Conservation (phyloP, 2,329 filamentous ascomycete species). For the Colletotrichum brevisporum region DNA sequence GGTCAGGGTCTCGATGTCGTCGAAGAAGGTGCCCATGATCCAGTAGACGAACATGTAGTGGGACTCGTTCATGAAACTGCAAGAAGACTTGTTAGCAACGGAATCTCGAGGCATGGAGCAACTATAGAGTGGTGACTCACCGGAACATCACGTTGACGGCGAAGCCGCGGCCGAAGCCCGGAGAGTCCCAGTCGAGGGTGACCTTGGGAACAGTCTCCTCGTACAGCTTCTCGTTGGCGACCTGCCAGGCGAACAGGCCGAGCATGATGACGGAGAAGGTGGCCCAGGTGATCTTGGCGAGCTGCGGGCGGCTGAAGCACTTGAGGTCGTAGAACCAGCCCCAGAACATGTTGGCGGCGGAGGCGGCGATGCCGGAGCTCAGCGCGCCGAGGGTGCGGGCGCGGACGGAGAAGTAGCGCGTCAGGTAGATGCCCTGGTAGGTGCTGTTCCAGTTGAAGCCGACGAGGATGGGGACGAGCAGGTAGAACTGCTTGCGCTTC, state of each 20-base stretch:
- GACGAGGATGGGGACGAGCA: conserved; percentile 64
- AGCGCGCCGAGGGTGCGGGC: conserved; percentile 61
- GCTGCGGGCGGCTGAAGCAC: conserved; percentile 54
- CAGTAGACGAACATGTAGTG: conserved; percentile 68
- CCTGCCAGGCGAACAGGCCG: conserved; percentile 61
- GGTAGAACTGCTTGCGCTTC: conserved; percentile 59
- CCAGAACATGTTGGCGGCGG: conserved; percentile 62
- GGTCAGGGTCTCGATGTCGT: conserved; percentile 65
- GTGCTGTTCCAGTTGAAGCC: conserved; percentile 66
- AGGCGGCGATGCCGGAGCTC: conserved; percentile 60
- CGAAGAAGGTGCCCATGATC: conserved; percentile 64
- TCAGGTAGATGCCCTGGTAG: conserved; percentile 66
- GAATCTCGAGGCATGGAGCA: no score
- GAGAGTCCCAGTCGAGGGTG: conserved; percentile 61
- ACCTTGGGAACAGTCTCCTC: conserved; percentile 51
- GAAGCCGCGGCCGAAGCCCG: conserved; percentile 62
- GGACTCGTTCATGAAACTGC: conserved; percentile 63
- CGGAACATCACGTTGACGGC: conserved; percentile 63
- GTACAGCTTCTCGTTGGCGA: conserved; percentile 63
- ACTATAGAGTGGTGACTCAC: conserved; percentile 44
- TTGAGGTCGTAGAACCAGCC: conserved; percentile 64
- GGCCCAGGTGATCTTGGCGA: conserved; percentile 59
- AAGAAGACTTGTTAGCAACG: neutral
- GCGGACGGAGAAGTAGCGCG: conserved; percentile 66
- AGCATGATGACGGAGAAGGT: conserved; percentile 59